Conservation (phyloP, 1,284 basidiomycete species). For the Cutaneotrichosporon sp. region DNA sequence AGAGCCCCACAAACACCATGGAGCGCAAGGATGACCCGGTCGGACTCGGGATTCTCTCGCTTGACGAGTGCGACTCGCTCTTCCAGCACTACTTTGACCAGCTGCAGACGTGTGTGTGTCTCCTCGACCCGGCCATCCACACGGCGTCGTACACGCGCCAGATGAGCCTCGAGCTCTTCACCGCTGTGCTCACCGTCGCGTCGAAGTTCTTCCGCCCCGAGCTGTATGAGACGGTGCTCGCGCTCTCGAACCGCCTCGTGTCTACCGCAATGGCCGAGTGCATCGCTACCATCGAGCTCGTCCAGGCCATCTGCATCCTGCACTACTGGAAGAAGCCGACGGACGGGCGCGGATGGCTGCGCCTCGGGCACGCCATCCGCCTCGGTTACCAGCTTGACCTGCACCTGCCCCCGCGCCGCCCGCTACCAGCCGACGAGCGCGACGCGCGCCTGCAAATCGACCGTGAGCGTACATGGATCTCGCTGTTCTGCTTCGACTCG, state of each 20-base stretch:
- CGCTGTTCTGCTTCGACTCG: constrained; percentile 27
- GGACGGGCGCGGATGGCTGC: constrained; percentile 25
- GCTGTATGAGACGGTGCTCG: constrained; percentile 23
- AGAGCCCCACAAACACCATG: background rate
- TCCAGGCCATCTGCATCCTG: constrained; percentile 29
- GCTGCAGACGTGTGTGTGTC: constrained; percentile 30
- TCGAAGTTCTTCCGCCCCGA: constrained; percentile 30
- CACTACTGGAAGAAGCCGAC: constrained; percentile 31
- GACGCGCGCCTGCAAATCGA: constrained; percentile 28
- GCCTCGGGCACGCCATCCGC: constrained; percentile 37
- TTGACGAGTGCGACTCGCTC: constrained; percentile 27
- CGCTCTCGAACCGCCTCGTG: constrained; percentile 20
- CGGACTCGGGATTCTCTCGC: constrained; percentile 21
- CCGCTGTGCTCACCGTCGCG: constrained; percentile 25
- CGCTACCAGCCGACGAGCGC: constrained; percentile 29
- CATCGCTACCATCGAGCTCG: constrained; percentile 24
- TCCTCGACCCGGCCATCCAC: constrained; percentile 27
- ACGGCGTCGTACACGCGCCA: constrained; percentile 21
- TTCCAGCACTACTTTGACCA: constrained; percentile 31
- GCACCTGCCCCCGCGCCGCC: constrained; percentile 24
- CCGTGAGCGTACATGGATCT: constrained; percentile 33
- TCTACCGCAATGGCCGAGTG: constrained; percentile 21
- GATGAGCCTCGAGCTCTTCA: constrained; percentile 23
- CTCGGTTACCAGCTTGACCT: constrained; percentile 36
- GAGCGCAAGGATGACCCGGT: constrained; percentile 22